Evolutionary conservation across 495 filamentous ascomycete species (phyloP).

Genomic region (Aspergillus coremiiformis): DNA sequence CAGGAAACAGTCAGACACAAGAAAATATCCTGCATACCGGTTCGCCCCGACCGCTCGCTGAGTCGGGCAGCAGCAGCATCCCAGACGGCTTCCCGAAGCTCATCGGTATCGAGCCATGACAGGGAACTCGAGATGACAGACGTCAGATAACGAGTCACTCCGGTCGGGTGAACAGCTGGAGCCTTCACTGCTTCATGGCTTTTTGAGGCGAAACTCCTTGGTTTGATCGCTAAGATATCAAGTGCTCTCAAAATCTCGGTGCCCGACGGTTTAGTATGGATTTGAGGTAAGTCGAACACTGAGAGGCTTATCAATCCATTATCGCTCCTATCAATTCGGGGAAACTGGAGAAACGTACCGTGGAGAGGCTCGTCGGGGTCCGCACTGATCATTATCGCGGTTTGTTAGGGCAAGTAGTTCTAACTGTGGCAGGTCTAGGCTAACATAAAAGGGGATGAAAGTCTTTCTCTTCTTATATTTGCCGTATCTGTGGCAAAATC

Average conservation of each 20-base stretch:
- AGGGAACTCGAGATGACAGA: slow-evolving; percentile 67
- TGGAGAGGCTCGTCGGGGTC: slow-evolving; percentile 38
- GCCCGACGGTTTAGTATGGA: slow-evolving; percentile 43
- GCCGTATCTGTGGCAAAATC: slow-evolving; percentile 13
- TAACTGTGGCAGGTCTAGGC: not conserved
- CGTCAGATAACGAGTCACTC: slow-evolving; percentile 58
- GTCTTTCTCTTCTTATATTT: slow-evolving; percentile 6
- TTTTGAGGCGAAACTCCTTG: slow-evolving; percentile 28
- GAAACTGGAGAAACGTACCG: slow-evolving; percentile 25
- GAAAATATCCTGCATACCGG: slow-evolving; percentile 32
- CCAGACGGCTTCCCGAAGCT: slow-evolving; percentile 67
- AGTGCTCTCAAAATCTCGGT: slow-evolving; percentile 40
- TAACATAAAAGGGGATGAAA: not conserved
- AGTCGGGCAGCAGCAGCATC: slow-evolving; percentile 69
- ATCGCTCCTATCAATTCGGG: slow-evolving; percentile 12
- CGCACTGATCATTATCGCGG: slow-evolving; percentile 32
- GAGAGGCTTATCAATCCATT: slow-evolving; percentile 36
- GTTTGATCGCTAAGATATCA: slow-evolving; percentile 36
- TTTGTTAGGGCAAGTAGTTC: not conserved
- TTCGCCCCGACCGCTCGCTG: slow-evolving; percentile 74
- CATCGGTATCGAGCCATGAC: slow-evolving; percentile 66
- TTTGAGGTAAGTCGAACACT: slow-evolving; percentile 49
- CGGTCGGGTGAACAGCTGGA: slow-evolving; percentile 30
- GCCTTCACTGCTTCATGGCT: slow-evolving; percentile 25
- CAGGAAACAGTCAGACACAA: not conserved